Percentiles rank a stretch among this genome's conserved stretches.
These are phyloP conservation scores for Nicotiana undulata DNA, from an alignment of 257 asterid species.

Conservation along the genomic window DNA sequence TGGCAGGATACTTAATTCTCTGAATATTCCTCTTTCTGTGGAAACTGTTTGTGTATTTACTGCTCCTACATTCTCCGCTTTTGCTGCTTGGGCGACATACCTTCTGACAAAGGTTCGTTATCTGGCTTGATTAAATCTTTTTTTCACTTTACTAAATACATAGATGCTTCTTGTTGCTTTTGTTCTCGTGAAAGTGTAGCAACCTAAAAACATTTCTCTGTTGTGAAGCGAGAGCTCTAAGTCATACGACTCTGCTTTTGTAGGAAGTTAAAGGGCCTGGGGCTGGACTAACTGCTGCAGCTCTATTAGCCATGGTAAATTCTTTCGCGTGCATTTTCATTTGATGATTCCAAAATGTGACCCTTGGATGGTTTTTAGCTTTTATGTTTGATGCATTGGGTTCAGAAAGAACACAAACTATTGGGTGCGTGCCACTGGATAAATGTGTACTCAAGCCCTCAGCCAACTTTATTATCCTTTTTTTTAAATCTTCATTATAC, in stretches of 20 bases:
- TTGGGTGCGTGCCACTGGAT: background rate
- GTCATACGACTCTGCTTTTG: constrained; percentile 12
- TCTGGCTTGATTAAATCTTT: constrained; percentile 10
- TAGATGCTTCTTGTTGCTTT: background rate
- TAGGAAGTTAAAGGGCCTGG: constrained; percentile 98
- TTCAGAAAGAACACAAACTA: background rate
- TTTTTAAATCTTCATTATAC: background rate
- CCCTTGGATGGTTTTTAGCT: background rate
- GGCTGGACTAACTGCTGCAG: constrained; percentile 98
- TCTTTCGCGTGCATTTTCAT: background rate
- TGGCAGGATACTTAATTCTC: constrained; percentile 77
- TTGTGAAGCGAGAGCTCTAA: constrained; percentile 1
- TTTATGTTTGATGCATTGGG: constrained; percentile 4
- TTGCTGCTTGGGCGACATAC: constrained; percentile 98
- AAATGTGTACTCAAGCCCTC: background rate
- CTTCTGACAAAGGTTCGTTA: constrained; percentile 86
- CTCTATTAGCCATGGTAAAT: constrained; percentile 92
- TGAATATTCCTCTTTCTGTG: constrained; percentile 92
- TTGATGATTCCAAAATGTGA: background rate
- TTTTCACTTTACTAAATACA: background rate
- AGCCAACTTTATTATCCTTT: background rate
- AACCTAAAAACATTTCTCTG: background rate
- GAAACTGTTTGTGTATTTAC: constrained; percentile 99
- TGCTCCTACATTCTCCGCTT: constrained; percentile 95
- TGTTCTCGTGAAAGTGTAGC: background rate